These are phyloP conservation scores for Hyphodiscus hymeniophilus DNA, from an alignment of 495 filamentous ascomycete genomes.

Conservation along the genomic window DNA sequence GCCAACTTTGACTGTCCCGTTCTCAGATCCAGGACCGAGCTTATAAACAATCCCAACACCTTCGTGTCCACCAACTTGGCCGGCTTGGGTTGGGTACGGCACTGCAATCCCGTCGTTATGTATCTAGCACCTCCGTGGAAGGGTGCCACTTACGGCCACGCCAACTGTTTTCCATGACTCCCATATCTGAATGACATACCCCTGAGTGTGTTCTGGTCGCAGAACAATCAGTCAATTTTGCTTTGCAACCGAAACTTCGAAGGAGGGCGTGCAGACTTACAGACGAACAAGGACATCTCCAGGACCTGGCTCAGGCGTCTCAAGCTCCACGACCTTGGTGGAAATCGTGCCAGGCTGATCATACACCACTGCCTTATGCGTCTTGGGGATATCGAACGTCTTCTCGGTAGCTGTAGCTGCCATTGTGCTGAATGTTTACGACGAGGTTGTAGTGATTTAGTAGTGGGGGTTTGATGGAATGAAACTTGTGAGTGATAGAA, in stretches of 20 bases:
- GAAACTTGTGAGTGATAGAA: no score
- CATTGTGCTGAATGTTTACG: no score
- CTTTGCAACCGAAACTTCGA: not conserved
- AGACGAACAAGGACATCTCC: slow-evolving; percentile 62
- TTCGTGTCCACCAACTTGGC: slow-evolving; percentile 61
- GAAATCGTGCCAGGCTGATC: slow-evolving; percentile 61
- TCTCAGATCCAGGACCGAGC: slow-evolving; percentile 47
- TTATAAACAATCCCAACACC: slow-evolving; percentile 54
- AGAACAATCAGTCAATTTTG: slow-evolving; percentile 6
- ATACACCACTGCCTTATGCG: slow-evolving; percentile 60
- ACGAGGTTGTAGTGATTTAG: no score
- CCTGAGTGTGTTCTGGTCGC: slow-evolving; percentile 52
- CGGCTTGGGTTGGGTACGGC: slow-evolving; percentile 53
- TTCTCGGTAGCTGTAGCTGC: slow-evolving; percentile 7
- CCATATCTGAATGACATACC: slow-evolving; percentile 61
- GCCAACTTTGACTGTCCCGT: slow-evolving; percentile 49
- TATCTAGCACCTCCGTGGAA: not conserved
- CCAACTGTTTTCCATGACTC: slow-evolving; percentile 47
- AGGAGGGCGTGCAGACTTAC: slow-evolving; percentile 26
- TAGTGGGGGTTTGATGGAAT: no score
- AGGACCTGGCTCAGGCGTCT: slow-evolving; percentile 55
- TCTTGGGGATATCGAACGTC: slow-evolving; percentile 43
- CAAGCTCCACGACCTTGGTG: slow-evolving; percentile 57
- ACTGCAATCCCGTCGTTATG: slow-evolving; percentile 24
- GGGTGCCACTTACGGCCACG: slow-evolving; percentile 19